phyloP scores from a whole-genome alignment of 495 filamentous ascomycete genomes.

The Penicillium coprophilum region DNA sequence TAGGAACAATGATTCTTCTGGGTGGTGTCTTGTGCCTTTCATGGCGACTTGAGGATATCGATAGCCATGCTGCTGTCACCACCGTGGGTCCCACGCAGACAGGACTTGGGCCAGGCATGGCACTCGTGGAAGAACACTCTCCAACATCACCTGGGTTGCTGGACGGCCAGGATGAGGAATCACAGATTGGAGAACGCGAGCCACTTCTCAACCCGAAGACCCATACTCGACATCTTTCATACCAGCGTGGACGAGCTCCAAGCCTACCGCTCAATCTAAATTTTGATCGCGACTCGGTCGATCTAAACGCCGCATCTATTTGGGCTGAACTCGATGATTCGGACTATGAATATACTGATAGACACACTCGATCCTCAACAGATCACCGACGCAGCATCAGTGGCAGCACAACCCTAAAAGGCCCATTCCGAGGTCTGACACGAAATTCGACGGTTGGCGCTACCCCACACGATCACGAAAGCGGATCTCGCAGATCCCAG shows the following conservation, averaged over 20 bases:
- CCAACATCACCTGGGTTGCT: conserved; percentile 24
- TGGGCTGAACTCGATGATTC: conserved; percentile 54
- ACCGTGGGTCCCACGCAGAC: conserved; percentile 41
- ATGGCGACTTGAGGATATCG: conserved; percentile 82
- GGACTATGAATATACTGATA: conserved; percentile 30
- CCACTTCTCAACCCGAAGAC: conserved; percentile 34
- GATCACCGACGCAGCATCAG: conserved; percentile 34
- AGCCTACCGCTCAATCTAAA: conserved; percentile 39
- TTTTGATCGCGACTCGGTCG: conserved; percentile 29
- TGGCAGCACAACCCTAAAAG: conserved; percentile 22
- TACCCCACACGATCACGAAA: conserved; percentile 22
- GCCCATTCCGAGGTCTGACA: conserved; percentile 20
- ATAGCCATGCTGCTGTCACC: conserved; percentile 52
- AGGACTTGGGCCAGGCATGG: conserved; percentile 46
- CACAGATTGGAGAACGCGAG: conserved; percentile 37
- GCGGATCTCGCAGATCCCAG: conserved; percentile 26
- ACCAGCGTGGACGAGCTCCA: conserved; percentile 35
- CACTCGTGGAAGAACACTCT: conserved; percentile 39
- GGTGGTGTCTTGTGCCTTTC: conserved; percentile 87
- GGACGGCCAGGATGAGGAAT: conserved; percentile 35
- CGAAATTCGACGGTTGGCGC: conserved; percentile 33
- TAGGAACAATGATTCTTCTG: conserved; percentile 85
- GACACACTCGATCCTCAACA: conserved; percentile 16
- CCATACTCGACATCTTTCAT: conserved; percentile 21
- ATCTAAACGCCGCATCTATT: conserved; percentile 47